Conservation (phyloP, 768 basidiomycete genomes). For the Phlebiopsis flavidoalba region DNA sequence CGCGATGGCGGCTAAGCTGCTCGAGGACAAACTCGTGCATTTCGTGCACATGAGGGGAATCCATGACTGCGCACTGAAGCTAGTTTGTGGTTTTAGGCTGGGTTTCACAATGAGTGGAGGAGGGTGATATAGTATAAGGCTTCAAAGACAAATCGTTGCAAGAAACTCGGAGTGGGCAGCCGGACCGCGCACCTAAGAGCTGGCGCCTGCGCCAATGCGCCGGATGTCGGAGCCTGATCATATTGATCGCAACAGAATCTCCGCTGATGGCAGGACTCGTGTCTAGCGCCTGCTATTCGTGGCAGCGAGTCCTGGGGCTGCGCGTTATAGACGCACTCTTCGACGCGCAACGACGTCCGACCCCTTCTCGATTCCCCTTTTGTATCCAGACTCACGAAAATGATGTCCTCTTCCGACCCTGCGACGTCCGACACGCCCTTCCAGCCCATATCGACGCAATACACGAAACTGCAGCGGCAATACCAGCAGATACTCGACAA, state of each 20-base stretch:
- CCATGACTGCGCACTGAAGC: not conserved
- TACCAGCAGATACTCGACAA: constrained; percentile 91
- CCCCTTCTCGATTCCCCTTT: not conserved
- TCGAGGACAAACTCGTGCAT: constrained; percentile 36
- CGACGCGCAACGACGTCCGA: not conserved
- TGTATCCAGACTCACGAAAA: constrained; percentile 4
- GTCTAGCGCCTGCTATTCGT: constrained; percentile 5
- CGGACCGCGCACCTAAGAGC: not conserved
- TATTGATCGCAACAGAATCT: not conserved
- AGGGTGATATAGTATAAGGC: not conserved
- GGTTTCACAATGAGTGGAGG: not conserved
- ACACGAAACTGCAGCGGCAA: constrained; percentile 57
- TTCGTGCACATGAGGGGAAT: constrained; percentile 29
- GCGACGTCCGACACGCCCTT: constrained; percentile 20
- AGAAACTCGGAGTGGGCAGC: not conserved
- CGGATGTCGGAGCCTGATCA: not conserved
- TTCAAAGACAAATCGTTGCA: not conserved
- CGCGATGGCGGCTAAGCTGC: constrained; percentile 30
- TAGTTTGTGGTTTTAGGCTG: not conserved
- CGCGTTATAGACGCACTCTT: not conserved
- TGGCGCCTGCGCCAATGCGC: too few relatives aligned
- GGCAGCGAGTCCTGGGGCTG: constrained; percentile 4
- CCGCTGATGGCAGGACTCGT: constrained; percentile 3
- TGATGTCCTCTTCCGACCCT: constrained; percentile 24
- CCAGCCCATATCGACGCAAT: constrained; percentile 27